These are phyloP conservation scores for Suillus clintonianus DNA, from an alignment of 768 basidiomycete species.

Conservation along the genomic window DNA sequence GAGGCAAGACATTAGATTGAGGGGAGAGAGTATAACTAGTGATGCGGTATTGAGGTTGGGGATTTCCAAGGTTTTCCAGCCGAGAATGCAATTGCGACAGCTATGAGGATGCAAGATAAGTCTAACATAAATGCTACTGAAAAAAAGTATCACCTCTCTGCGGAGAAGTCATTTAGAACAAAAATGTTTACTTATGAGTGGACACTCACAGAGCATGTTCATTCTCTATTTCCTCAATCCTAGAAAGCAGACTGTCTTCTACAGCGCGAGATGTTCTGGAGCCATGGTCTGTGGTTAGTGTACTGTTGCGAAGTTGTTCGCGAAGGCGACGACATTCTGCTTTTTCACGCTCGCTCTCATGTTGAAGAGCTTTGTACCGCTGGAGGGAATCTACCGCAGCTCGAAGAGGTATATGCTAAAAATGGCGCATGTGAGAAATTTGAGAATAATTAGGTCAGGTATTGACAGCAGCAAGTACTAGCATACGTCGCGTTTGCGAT, in stretches of 20 bases:
- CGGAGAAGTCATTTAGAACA: background rate
- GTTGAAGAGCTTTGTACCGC: conserved; percentile 40
- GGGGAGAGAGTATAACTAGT: conserved; percentile 51
- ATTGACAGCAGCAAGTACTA: background rate
- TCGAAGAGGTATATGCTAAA: conserved; percentile 35
- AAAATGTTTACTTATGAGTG: background rate
- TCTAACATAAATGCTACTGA: background rate
- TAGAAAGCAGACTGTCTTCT: conserved; percentile 35
- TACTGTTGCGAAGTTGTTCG: conserved; percentile 29
- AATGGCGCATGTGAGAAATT: conserved; percentile 21
- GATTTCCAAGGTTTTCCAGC: conserved; percentile 37
- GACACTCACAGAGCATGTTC: conserved; percentile 27
- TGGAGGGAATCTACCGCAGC: conserved; percentile 36
- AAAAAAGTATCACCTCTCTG: conserved; percentile 3
- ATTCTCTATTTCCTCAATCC: conserved; percentile 34
- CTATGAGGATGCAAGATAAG: conserved; percentile 25
- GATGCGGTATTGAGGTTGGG: conserved; percentile 30
- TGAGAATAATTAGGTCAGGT: background rate
- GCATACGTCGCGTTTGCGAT: background rate
- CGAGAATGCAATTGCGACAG: conserved; percentile 35
- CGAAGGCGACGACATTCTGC: conserved; percentile 32
- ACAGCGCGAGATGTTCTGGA: conserved; percentile 36
- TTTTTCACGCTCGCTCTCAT: conserved; percentile 32
- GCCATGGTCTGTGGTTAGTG: conserved; percentile 32
- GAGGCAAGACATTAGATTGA: conserved; percentile 51